Evolutionary conservation across 257 asterid genomes (phyloP).

Genomic region (Verbascum thapsus): DNA sequence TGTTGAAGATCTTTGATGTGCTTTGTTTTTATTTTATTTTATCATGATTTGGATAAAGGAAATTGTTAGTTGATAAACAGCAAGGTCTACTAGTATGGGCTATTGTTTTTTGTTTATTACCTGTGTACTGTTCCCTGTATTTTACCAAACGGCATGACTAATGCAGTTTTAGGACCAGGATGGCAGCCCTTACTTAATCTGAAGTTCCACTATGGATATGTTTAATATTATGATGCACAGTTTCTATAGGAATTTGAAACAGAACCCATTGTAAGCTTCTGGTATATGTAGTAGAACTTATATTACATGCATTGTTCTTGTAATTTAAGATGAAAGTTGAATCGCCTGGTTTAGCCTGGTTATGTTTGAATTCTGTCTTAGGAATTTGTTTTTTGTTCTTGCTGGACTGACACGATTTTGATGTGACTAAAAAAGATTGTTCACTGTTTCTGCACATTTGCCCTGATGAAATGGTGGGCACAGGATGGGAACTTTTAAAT

Average conservation of each 20-base stretch:
- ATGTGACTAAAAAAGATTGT: background rate
- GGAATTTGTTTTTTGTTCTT: constrained; percentile 8
- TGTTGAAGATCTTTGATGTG: background rate
- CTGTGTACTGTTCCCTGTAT: background rate
- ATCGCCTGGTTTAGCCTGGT: background rate
- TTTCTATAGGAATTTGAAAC: background rate
- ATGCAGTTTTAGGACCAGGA: background rate
- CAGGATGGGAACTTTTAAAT: constrained; percentile 4
- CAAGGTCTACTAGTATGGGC: background rate
- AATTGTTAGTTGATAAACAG: background rate
- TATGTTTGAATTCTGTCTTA: background rate
- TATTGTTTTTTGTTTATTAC: background rate
- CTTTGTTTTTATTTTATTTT: background rate
- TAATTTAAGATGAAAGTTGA: constrained; percentile 2
- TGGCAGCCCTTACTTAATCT: background rate
- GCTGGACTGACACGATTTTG: background rate
- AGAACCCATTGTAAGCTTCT: too few relatives aligned
- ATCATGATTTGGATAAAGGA: background rate
- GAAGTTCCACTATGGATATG: background rate
- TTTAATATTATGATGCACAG: background rate
- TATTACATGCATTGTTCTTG: background rate
- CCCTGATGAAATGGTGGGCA: too few relatives aligned
- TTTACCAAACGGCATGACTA: background rate
- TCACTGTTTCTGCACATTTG: too few relatives aligned
- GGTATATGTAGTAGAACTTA: background rate